Percentiles rank a stretch among this genome's conserved stretches.
These are phyloP conservation scores for Verticillium dahliae DNA, from an alignment of 2,329 filamentous ascomycete genomes.

Conservation along the genomic window DNA sequence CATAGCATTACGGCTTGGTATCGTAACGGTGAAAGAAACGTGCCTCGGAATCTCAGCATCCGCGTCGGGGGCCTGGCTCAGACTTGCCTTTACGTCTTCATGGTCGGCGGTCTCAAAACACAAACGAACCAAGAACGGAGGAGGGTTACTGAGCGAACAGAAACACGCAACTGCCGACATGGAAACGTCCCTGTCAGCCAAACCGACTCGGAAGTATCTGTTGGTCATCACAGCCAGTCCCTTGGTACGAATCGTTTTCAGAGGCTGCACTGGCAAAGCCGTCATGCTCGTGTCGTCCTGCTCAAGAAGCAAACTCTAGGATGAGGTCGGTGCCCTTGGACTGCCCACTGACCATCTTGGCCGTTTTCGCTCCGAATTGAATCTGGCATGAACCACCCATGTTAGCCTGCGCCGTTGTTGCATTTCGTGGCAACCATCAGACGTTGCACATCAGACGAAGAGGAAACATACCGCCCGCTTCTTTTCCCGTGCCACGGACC, in stretches of 20 bases:
- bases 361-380: conserved; percentile 75
- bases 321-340: conserved; percentile 63
- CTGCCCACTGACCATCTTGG: conserved; percentile 70
- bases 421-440: neutral
- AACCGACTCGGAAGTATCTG: conserved; percentile 69
- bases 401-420: neutral
- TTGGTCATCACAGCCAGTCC: conserved; percentile 57
- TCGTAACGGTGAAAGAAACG: neutral
- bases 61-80: conserved; percentile 37
- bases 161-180: conserved; percentile 39
- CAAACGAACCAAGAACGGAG: conserved; percentile 11
- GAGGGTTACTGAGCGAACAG: conserved; percentile 39
- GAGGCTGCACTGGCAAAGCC: conserved; percentile 4
- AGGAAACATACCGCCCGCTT: conserved; percentile 69
- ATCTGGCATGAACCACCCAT: conserved; percentile 40
- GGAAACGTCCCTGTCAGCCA: conserved; percentile 16
- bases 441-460: neutral
- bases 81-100: conserved; percentile 61
- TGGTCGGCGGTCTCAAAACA: conserved; percentile 21
- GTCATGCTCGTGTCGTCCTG: neutral
- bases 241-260: neutral
- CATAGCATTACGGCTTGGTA: no score
- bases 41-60: neutral
- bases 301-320: conserved; percentile 10
- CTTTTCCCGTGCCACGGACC: conserved; percentile 71